phyloP scores from a whole-genome alignment of 306 rosid species.

The Dalbergia cochinchinensis region DNA sequence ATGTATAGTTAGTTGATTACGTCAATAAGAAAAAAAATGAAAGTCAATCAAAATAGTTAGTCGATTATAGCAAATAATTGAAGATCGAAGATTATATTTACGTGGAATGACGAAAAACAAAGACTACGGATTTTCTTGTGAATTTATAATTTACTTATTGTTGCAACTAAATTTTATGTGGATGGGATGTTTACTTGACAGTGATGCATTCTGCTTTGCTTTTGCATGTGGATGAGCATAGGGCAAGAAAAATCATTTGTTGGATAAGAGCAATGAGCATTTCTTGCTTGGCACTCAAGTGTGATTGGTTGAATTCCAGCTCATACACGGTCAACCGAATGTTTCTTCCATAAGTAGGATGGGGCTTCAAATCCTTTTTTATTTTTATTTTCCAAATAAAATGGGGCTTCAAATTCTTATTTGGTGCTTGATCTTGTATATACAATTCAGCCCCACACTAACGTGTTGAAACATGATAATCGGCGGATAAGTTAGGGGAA shows the following conservation, averaged over 20 bases:
- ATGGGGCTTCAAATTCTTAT: background rate
- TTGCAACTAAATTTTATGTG: background rate
- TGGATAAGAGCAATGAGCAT: constrained; percentile 8
- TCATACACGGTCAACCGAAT: background rate
- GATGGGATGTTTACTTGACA: background rate
- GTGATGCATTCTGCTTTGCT: background rate
- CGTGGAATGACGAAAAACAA: no score
- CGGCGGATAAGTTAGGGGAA: background rate
- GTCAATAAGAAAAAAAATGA: no score
- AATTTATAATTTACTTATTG: no score
- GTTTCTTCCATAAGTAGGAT: background rate
- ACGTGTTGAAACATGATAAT: background rate
- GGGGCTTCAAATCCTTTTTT: no score
- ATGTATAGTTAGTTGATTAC: no score
- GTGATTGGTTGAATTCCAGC: constrained; percentile 31
- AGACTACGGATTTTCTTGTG: no score
- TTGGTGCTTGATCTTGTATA: background rate
- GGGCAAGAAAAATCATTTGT: background rate
- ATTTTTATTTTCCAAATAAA: no score
- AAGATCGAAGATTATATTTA: no score
- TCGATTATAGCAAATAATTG: no score
- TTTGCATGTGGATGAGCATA: background rate
- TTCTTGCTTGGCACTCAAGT: constrained; percentile 43
- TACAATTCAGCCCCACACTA: background rate
- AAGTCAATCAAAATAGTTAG: no score